A percentile compares a stretch with the other conserved stretches of the same genome.
These are phyloP conservation scores for Suhomyces ambrosiae DNA, from an alignment of 1,139 yeast genomes.

Conservation along the genomic window DNA sequence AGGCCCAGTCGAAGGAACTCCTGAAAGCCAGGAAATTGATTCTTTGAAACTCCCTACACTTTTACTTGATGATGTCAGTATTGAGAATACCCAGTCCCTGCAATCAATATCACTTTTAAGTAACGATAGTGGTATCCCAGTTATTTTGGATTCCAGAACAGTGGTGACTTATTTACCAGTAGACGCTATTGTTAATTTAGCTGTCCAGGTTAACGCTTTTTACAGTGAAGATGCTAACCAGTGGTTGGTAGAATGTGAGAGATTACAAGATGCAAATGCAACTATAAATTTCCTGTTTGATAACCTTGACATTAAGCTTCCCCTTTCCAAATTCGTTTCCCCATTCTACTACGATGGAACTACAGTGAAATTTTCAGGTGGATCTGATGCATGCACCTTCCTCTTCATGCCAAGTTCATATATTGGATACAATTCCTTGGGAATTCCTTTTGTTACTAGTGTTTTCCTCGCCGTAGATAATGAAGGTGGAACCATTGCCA, in stretches of 20 bases:
- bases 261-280: conserved; percentile 44
- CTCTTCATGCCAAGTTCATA: conserved; percentile 53
- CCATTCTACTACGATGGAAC: conserved; percentile 33
- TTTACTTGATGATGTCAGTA: conserved; percentile 54
- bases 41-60: conserved; percentile 51
- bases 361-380: conserved; percentile 51
- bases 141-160: conserved; percentile 61
- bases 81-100: conserved; percentile 46
- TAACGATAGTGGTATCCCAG: conserved; percentile 47
- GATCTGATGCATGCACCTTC: conserved; percentile 63
- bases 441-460: conserved; percentile 59
- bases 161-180: conserved; percentile 60
- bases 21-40: neutral
- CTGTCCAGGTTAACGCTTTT: conserved; percentile 73
- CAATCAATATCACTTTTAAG: conserved; percentile 34
- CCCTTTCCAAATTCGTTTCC: conserved; percentile 52
- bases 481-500: conserved; percentile 57
- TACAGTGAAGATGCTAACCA: conserved; percentile 50
- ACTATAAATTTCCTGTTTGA: conserved; percentile 58
- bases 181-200: conserved; percentile 60
- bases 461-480: conserved; percentile 70
- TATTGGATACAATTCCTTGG: conserved; percentile 60
- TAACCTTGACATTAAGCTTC: conserved; percentile 52
- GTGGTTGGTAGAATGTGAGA: conserved; percentile 74
- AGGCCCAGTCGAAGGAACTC: neutral